These are phyloP conservation scores for Pseudocercospora pini-densiflorae DNA, from an alignment of 2,329 filamentous ascomycete genomes.

Conservation along the genomic window DNA sequence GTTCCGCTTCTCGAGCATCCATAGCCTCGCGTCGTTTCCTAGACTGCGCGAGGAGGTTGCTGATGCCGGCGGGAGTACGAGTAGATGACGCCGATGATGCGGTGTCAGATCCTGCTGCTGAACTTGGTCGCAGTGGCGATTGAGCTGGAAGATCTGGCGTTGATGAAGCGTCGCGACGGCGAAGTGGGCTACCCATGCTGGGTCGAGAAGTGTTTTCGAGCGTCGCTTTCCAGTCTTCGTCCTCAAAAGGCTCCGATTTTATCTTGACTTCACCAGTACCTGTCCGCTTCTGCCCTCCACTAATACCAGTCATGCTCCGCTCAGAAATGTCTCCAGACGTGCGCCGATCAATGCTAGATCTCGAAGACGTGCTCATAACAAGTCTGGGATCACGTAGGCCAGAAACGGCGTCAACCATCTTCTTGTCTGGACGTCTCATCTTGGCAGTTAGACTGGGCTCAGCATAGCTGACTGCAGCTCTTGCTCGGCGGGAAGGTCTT, in stretches of 20 bases:
- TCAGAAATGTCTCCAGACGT: constrained; percentile 3
- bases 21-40: constrained; percentile 19
- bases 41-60: constrained; percentile 20
- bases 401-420: constrained; percentile 51
- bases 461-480: constrained; percentile 54
- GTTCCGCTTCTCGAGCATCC: constrained; percentile 8
- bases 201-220: constrained; percentile 9
- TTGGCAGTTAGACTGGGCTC: constrained; percentile 55
- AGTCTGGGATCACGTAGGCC: constrained; percentile 36
- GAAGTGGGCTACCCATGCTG: constrained; percentile 21
- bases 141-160: constrained; percentile 16
- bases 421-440: constrained; percentile 54
- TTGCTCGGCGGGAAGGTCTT: constrained; percentile 50
- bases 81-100: background rate
- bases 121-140: constrained; percentile 11
- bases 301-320: background rate
- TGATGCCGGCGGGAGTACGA: constrained; percentile 13
- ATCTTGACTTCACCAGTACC: constrained; percentile 28
- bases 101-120: constrained; percentile 9
- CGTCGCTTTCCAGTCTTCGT: constrained; percentile 23
- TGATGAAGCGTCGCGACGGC: constrained; percentile 3
- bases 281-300: constrained; percentile 13
- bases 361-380: constrained; percentile 34
- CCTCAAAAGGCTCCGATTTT: constrained; percentile 38
- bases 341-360: constrained; percentile 3